Percentiles rank a stretch among this genome's conserved stretches.
Conservation (phyloP, 2,329 filamentous ascomycete genomes). For the Alternaria panax region DNA sequence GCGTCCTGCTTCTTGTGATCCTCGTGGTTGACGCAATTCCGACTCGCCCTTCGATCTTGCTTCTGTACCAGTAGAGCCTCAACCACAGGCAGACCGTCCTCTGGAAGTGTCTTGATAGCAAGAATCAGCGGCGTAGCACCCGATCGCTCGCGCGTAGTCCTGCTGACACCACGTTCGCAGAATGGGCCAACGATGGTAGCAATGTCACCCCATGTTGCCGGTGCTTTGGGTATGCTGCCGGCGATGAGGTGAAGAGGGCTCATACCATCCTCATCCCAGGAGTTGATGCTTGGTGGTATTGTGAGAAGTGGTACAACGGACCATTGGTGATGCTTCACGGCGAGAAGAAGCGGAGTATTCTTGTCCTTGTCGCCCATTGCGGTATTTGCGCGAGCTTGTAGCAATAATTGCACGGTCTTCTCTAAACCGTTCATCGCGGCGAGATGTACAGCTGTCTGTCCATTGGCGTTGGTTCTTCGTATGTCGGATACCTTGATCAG, state of each 20-base stretch:
- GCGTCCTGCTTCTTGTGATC: conserved; percentile 39
- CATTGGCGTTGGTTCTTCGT: conserved; percentile 20
- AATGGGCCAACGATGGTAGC: conserved; percentile 33
- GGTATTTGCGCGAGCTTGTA: conserved; percentile 34
- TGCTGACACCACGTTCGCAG: conserved; percentile 41
- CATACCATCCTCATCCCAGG: conserved; percentile 40
- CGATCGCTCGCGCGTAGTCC: conserved; percentile 43
- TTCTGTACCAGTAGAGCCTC: conserved; percentile 34
- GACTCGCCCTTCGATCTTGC: conserved; percentile 23
- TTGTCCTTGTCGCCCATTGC: conserved; percentile 32
- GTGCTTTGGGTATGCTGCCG: conserved; percentile 28
- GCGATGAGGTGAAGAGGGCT: conserved; percentile 45
- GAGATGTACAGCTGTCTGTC: conserved; percentile 38
- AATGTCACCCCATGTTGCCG: conserved; percentile 39
- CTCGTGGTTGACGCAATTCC: conserved; percentile 43
- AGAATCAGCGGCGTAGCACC: conserved; percentile 47
- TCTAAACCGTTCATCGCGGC: conserved; percentile 39
- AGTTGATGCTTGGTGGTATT: conserved; percentile 39
- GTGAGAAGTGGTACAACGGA: conserved; percentile 35
- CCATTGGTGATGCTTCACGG: conserved; percentile 40
- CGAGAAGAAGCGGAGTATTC: conserved; percentile 41
- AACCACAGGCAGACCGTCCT: conserved; percentile 38
- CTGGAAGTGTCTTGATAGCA: conserved; percentile 38
- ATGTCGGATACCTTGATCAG: conserved; percentile 36
- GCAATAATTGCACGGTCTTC: conserved; percentile 27